Evolutionary conservation across 2,329 filamentous ascomycete species (phyloP).

Genomic region (Xylariales sp.): DNA sequence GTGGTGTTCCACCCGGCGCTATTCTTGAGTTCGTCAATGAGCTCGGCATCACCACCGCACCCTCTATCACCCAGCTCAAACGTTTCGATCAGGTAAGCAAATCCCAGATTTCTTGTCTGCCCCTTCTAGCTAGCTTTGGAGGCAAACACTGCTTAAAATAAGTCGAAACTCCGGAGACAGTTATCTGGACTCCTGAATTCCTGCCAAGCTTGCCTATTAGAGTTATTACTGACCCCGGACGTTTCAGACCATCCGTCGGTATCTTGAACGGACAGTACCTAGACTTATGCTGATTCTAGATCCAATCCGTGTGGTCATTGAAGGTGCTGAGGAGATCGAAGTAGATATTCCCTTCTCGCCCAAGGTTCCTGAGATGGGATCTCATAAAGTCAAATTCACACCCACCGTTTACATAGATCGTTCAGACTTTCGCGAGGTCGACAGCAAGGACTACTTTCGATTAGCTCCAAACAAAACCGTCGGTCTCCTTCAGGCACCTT

Average conservation of each 20-base stretch:
- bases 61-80: conserved; percentile 71
- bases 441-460: conserved; percentile 71
- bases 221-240: too few relatives aligned
- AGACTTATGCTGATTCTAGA: conserved; percentile 87
- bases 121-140: too few relatives aligned
- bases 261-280: conserved; percentile 83
- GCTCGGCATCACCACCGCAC: conserved; percentile 80
- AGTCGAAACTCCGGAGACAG: too few relatives aligned
- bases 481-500: conserved; percentile 66
- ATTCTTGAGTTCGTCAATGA: conserved; percentile 88
- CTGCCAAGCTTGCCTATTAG: too few relatives aligned
- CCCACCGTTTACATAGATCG: conserved; percentile 81
- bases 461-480: conserved; percentile 71
- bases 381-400: conserved; percentile 60
- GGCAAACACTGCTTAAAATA: too few relatives aligned
- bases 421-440: conserved; percentile 69
- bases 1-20: conserved; percentile 82
- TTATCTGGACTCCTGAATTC: too few relatives aligned
- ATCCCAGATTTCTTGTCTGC: too few relatives aligned
- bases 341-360: conserved; percentile 74
- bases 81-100: too few relatives aligned
- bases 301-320: conserved; percentile 76
- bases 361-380: conserved; percentile 67
- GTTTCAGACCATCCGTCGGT: conserved; percentile 76
- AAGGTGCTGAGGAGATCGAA: conserved; percentile 68